A percentile compares a stretch with the other conserved stretches of the same genome.
phyloP scores from a whole-genome alignment of 2,329 filamentous ascomycete genomes.

The Aspergillus neoniger region DNA sequence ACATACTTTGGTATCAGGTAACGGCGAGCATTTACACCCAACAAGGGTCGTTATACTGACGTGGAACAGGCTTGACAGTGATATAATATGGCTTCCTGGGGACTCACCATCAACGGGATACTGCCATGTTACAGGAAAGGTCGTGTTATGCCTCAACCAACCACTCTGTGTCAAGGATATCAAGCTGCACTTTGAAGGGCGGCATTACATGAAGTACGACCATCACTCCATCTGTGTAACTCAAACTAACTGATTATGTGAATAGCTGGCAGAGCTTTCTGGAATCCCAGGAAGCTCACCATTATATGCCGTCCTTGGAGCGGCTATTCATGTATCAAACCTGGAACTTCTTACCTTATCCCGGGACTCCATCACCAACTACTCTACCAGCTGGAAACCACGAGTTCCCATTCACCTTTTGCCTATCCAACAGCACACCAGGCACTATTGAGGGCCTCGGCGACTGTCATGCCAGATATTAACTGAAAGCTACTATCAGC shows the following conservation, averaged over 20 bases:
- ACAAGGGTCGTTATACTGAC: background rate
- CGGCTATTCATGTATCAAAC: background rate
- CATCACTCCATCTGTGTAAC: background rate
- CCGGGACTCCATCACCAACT: background rate
- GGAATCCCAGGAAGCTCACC: background rate
- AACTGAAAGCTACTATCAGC: background rate
- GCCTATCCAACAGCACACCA: background rate
- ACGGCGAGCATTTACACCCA: too few species aligned
- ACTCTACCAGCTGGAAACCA: background rate
- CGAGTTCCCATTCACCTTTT: background rate
- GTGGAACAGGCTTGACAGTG: background rate
- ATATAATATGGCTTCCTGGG: background rate
- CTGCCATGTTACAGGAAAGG: background rate
- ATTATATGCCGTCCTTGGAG: background rate
- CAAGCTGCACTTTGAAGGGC: background rate
- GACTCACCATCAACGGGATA: background rate
- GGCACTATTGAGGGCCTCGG: background rate
- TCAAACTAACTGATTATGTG: background rate
- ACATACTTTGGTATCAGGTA: background rate
- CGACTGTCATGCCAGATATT: background rate
- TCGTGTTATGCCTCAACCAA: background rate
- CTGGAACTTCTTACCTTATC: background rate
- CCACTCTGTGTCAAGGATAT: background rate
- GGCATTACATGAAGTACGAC: background rate
- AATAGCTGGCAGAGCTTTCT: background rate